Conservation (phyloP, 192 early-diverging fungal genomes). For the Rhizophagus sp. region DNA sequence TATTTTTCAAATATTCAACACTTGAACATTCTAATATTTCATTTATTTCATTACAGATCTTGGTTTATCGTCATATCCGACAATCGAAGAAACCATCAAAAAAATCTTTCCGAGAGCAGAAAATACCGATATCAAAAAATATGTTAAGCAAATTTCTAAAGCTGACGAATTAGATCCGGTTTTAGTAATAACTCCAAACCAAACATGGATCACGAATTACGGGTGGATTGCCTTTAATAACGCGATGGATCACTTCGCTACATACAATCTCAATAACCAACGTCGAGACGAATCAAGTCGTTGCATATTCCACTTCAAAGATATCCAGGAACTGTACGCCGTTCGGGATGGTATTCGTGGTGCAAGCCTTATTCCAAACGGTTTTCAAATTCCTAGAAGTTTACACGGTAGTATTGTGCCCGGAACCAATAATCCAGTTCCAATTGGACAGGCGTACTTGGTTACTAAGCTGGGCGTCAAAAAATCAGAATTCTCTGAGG, state of each 20-base stretch:
- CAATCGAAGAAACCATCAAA: slow-evolving; percentile 15
- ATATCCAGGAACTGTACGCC: background rate
- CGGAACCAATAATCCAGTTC: background rate
- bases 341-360: background rate
- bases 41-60: slow-evolving; percentile 10
- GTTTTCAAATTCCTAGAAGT: background rate
- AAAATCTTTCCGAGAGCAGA: too few relatives aligned
- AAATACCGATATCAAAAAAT: too few relatives aligned
- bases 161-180: slow-evolving; percentile 9
- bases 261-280: slow-evolving; percentile 6
- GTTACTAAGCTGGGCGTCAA: background rate
- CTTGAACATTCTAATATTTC: slow-evolving; percentile 24
- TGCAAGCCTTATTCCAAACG: background rate
- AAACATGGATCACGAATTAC: background rate
- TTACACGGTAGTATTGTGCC: background rate
- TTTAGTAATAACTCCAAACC: slow-evolving; percentile 2
- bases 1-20: background rate
- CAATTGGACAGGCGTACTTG: background rate
- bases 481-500: background rate
- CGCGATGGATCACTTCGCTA: background rate
- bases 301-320: slow-evolving; percentile 7
- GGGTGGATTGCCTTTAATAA: background rate
- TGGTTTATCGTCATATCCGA: background rate
- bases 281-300: slow-evolving; percentile 1
- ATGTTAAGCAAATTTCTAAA: slow-evolving; percentile 9